Evolutionary conservation across 2,329 filamentous ascomycete genomes (phyloP).

Genomic region (Claviceps arundinis): DNA sequence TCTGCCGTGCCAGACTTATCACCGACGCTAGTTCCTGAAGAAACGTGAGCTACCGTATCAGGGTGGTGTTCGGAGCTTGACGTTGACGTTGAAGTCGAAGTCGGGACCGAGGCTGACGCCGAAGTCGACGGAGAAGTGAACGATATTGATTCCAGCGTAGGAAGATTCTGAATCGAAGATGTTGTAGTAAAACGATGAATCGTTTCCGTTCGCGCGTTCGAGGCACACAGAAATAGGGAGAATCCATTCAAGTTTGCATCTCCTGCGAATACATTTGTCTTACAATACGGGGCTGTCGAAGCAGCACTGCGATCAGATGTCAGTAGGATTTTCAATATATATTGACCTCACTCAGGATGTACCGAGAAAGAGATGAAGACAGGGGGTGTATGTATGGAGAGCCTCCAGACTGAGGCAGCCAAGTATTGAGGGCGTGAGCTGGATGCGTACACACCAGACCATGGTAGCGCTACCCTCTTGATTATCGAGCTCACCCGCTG

Average conservation of each 20-base stretch:
- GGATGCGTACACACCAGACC: conserved; percentile 1
- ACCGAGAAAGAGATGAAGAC: neutral
- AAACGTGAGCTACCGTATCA: neutral
- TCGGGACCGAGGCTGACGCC: neutral
- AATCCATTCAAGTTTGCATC: conserved; percentile 7
- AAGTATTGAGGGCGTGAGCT: neutral
- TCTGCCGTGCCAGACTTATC: neutral
- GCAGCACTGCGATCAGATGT: conserved; percentile 3
- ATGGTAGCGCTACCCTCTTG: conserved; percentile 1
- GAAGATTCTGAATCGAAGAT: neutral
- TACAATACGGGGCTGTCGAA: conserved; percentile 10
- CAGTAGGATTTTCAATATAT: neutral
- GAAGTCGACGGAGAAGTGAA: neutral
- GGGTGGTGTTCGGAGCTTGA: neutral
- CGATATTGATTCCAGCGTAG: neutral
- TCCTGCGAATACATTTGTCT: conserved; percentile 10
- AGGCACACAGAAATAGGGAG: conserved; percentile 12
- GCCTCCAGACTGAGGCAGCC: neutral
- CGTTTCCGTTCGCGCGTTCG: conserved; percentile 9
- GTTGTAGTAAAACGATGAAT: conserved; percentile 8
- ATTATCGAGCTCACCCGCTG: neutral
- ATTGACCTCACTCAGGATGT: neutral
- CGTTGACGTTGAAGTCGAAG: neutral
- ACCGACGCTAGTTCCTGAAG: neutral
- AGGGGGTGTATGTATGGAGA: neutral